Conservation (phyloP, 345 rosid genomes). For the Raphanus raphanistrum region DNA sequence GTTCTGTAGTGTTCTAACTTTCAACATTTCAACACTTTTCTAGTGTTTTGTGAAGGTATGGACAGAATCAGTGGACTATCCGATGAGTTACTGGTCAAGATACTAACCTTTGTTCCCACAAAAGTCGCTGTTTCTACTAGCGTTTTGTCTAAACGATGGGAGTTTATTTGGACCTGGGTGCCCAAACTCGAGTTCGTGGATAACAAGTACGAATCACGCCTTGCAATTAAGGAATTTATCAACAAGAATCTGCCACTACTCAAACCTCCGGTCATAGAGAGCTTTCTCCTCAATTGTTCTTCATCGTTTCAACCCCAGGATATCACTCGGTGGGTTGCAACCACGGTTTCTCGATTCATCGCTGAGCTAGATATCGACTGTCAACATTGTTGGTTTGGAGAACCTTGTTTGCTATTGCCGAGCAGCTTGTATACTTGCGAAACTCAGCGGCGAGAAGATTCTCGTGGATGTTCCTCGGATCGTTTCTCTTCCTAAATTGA, state of each 20-base stretch:
- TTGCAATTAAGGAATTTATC: too few relatives aligned
- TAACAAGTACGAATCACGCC: not conserved
- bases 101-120: not conserved
- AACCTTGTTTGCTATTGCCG: not conserved
- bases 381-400: not conserved
- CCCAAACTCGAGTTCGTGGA: not conserved
- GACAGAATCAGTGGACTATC: not conserved
- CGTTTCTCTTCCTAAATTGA: not conserved
- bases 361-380: not conserved
- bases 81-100: not conserved
- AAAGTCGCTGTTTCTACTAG: not conserved
- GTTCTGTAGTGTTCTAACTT: too few relatives aligned
- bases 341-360: not conserved
- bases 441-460: not conserved
- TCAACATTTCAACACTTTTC: too few relatives aligned
- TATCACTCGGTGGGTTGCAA: not conserved
- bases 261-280: too few relatives aligned
- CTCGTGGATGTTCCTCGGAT: constrained; percentile 6
- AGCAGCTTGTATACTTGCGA: constrained; percentile 9
- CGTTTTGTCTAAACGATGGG: not conserved
- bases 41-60: not conserved
- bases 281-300: too few relatives aligned
- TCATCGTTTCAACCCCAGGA: too few relatives aligned
- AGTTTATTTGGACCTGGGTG: not conserved
- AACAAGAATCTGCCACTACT: too few relatives aligned